phyloP scores from a whole-genome alignment of 148 eudicot genomes.

The Diospyros lotus region DNA sequence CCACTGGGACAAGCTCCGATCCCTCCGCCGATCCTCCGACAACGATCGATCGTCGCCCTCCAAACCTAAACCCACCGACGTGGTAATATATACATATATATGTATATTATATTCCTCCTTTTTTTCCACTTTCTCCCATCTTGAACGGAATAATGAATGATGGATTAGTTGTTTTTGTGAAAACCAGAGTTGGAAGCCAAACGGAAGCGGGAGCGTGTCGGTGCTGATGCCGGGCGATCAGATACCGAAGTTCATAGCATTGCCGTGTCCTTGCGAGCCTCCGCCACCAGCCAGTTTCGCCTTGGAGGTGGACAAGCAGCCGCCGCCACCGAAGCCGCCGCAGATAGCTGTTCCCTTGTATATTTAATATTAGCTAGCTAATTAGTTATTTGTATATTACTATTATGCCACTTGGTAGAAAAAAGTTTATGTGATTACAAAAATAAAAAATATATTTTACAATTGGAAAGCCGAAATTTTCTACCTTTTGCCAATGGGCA shows the following conservation, averaged over 20 bases:
- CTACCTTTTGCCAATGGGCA: too few species aligned
- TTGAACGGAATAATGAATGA: too few species aligned
- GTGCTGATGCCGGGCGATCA: constrained; percentile 80
- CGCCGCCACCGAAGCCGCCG: constrained; percentile 50
- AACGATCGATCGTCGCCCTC: constrained; percentile 11
- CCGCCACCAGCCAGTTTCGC: constrained; percentile 25
- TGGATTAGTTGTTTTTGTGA: too few species aligned
- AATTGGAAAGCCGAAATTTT: too few species aligned
- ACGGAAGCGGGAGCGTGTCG: constrained; percentile 33
- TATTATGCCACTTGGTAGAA: too few species aligned
- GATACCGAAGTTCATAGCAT: constrained; percentile 61
- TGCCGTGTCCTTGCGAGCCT: constrained; percentile 75
- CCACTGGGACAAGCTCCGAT: constrained; percentile 84
- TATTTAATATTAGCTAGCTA: constrained; percentile 11
- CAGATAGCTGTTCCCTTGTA: constrained; percentile 41
- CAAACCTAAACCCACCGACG: constrained; percentile 23
- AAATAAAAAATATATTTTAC: too few species aligned
- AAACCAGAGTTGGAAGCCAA: constrained; percentile 18
- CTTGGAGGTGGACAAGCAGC: constrained; percentile 20
- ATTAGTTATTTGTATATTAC: not conserved
- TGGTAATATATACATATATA: constrained; percentile 20
- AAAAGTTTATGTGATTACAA: too few species aligned
- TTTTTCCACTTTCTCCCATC: too few species aligned
- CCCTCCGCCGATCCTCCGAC: constrained; percentile 44
- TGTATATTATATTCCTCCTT: not conserved